Evolutionary conservation across 2,329 filamentous ascomycete species (phyloP).

Genomic region (Aspergillus neoniger): DNA sequence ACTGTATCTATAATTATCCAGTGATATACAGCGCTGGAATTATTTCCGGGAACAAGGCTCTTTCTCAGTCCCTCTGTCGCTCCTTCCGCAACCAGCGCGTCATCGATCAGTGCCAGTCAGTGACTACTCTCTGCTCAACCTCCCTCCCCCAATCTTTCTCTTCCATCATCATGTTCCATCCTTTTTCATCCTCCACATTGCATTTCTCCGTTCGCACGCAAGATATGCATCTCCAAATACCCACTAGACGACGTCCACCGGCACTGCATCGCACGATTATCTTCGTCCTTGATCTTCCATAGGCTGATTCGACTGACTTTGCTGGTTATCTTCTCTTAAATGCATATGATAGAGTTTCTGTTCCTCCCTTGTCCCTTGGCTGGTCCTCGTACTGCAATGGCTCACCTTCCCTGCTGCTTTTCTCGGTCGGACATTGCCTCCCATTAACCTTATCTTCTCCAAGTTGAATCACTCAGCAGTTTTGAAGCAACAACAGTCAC

Average conservation of each 20-base stretch:
- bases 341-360: conserved; percentile 6
- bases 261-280: not conserved
- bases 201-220: too few species aligned
- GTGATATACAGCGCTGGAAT: too few species aligned
- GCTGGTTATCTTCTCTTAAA: conserved; percentile 10
- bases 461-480: not conserved
- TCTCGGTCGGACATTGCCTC: not conserved
- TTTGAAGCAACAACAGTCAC: not conserved
- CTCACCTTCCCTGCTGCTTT: not conserved
- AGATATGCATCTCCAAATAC: too few species aligned
- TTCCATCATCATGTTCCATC: too few species aligned
- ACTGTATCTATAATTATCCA: too few species aligned
- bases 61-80: too few species aligned
- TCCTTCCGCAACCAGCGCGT: conserved; percentile 5
- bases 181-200: too few species aligned
- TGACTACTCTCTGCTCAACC: too few species aligned
- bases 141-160: too few species aligned
- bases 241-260: too few species aligned
- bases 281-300: not conserved
- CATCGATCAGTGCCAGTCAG: not conserved
- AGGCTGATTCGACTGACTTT: conserved; percentile 8
- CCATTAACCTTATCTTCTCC: not conserved
- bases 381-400: not conserved
- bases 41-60: not conserved
- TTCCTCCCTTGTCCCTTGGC: not conserved